phyloP scores from a whole-genome alignment of 1,139 yeast species.

The Chernovozyma sophiae-reginae region DNA sequence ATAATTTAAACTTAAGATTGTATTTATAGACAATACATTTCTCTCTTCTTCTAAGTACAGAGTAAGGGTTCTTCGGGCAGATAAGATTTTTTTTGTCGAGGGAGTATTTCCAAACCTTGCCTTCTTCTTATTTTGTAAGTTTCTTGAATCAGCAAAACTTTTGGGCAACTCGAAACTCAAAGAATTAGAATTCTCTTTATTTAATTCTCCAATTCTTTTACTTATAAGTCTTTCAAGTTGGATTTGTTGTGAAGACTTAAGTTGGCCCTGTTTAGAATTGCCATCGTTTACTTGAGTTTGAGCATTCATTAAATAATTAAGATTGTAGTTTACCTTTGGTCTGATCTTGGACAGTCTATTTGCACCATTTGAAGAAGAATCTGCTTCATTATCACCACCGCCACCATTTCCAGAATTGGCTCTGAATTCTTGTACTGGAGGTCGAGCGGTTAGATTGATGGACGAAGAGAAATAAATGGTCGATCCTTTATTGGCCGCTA shows the following conservation, averaged over 20 bases:
- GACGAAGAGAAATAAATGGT: constrained; percentile 45
- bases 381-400: neutral
- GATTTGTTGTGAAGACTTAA: constrained; percentile 42
- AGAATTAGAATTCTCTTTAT: constrained; percentile 26
- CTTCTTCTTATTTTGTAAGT: constrained; percentile 22
- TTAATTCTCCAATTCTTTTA: constrained; percentile 34
- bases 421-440: constrained; percentile 11
- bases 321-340: constrained; percentile 44
- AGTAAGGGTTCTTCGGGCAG: constrained; percentile 43
- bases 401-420: neutral
- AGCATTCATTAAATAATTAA: constrained; percentile 42
- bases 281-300: constrained; percentile 36
- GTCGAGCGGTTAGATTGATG: constrained; percentile 41
- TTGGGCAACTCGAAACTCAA: constrained; percentile 39
- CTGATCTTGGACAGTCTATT: constrained; percentile 23
- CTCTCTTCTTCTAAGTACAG: constrained; percentile 48
- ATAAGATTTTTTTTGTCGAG: constrained; percentile 39
- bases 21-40: constrained; percentile 39
- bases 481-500: constrained; percentile 27
- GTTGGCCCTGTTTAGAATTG: constrained; percentile 24
- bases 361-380: constrained; percentile 11
- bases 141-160: constrained; percentile 34
- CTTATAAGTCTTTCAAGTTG: constrained; percentile 39
- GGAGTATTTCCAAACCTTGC: constrained; percentile 43
- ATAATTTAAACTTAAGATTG: constrained; percentile 37